Base-by-base conservation (phyloP, 495 filamentous ascomycete genomes). In the Xylaria nigripes region DNA sequence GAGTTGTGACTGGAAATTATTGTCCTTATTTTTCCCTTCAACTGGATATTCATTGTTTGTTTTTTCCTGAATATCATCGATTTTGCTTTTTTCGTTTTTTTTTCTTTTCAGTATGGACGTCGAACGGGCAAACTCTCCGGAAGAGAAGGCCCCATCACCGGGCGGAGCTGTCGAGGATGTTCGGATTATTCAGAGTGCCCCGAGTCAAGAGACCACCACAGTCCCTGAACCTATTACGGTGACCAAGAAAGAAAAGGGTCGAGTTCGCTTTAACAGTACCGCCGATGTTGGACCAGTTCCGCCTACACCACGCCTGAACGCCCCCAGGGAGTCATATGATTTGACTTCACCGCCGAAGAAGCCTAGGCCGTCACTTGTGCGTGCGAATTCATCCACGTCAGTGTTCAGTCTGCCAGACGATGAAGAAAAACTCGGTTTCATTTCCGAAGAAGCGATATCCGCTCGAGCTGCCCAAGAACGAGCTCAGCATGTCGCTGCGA, bases 391-490 rank as follows among this genome's bases (percentile, higher is more conserved):
- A 12, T 61, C 61, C 23, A 64, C 59, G 27, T 65, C 60, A 10
- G 43, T 64, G n/a, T 57, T 45, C 13, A 52, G 56, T 42, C 56
- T 68, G 40, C 53, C 59, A 21, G 64, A 69, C n/a, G 59, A 58
- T 15, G 48, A 61, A 27, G 59, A 64, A 13, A 61, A 63, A 15
- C 57, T 66, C 49, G 66, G 60, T 23, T 51, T 45, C 6, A 56
- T 25, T 16, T 61, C 51, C 32, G 56, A 70, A 50, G 68, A 66
- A 41, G 66, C 55, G 0, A 60, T 71, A 55, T 71, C 68, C 24
- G 70, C 69, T n/a, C 54, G 66, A 27, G 66, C 66, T 8, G 70
- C 70, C 10, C 70, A 69, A 51, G 66, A 70, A 38, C 61, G 70
- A 50, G 70, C 70, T 42, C 63, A 67, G 53, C 59, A 68, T 46